Percentiles rank a stretch among this genome's conserved stretches.
Conservation (phyloP, 768 basidiomycete species). For the Cubamyces lactineus region DNA sequence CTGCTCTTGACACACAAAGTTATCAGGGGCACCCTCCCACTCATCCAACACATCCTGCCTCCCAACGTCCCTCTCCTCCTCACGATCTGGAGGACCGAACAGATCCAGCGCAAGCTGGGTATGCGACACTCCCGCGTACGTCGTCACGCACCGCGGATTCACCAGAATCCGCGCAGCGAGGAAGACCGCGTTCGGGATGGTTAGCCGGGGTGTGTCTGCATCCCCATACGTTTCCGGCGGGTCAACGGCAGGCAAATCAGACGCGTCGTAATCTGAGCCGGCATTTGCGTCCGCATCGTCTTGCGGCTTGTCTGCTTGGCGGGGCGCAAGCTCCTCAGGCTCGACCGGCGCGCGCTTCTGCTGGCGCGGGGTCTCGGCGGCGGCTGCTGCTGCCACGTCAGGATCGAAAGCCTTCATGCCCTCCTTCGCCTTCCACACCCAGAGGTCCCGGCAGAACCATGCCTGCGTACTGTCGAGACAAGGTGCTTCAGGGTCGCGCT, state of each 20-base stretch:
- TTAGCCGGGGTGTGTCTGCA: conserved; percentile 40
- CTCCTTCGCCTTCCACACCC: conserved; percentile 86
- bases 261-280: conserved; percentile 88
- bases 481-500: conserved; percentile 75
- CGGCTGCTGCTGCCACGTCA: conserved; percentile 26
- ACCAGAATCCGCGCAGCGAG: conserved; percentile 89
- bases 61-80: conserved; percentile 46
- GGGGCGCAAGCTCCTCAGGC: conserved; percentile 34
- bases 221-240: conserved; percentile 42
- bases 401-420: conserved; percentile 63
- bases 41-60: conserved; percentile 88
- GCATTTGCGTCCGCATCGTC: conserved; percentile 77
- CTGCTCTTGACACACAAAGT: conserved; percentile 98
- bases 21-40: conserved; percentile 96
- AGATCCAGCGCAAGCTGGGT: conserved; percentile 94
- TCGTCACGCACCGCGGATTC: conserved; percentile 96
- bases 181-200: conserved; percentile 88
- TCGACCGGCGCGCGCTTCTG: conserved; percentile 15
- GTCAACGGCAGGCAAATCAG: conserved; percentile 29
- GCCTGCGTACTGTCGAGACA: conserved; percentile 97
- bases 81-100: conserved; percentile 61
- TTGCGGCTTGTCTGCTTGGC: conserved; percentile 32
- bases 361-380: not conserved
- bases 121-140: conserved; percentile 96
- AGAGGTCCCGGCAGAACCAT: conserved; percentile 97